Conservation (phyloP, 306 rosid species). For the Lathyrus sativus region DNA sequence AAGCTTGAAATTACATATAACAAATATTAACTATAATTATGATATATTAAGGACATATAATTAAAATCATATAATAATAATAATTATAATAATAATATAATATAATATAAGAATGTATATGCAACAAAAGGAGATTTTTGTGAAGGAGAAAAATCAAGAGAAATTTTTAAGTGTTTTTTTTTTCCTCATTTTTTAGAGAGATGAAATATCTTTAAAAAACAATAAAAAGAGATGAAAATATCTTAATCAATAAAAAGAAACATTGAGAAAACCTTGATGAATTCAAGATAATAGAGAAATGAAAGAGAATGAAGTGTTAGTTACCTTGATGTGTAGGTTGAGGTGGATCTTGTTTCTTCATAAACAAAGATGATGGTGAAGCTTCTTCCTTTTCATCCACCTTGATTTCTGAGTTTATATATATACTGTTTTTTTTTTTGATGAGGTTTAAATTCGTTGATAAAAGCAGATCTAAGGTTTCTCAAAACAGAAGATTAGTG, state of each 20-base stretch:
- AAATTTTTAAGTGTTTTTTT: not conserved
- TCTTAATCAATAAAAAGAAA: constrained; percentile 2
- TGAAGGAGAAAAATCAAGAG: not conserved
- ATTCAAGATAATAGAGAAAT: not conserved
- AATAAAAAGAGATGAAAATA: constrained; percentile 14
- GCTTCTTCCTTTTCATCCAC: constrained; percentile 30
- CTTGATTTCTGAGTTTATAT: not conserved
- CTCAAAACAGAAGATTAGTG: constrained; percentile 29
- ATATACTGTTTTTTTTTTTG: not conserved
- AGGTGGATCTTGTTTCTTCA: constrained; percentile 30
- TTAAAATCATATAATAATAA: constrained; percentile 19
- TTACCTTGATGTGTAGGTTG: constrained; percentile 40
- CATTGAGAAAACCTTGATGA: not conserved
- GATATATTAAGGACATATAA: not conserved
- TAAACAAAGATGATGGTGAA: constrained; percentile 34
- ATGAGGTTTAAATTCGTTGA: constrained; percentile 12
- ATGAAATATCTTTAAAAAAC: not conserved
- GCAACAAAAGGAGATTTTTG: not conserved
- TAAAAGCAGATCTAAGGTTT: constrained; percentile 45
- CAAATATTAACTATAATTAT: not conserved
- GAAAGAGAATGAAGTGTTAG: not conserved
- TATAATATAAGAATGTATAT: not conserved
- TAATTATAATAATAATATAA: not conserved
- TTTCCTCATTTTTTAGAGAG: not conserved
- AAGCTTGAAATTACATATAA: not conserved